Percentiles rank a stretch among this genome's conserved stretches.
Evolutionary conservation across 2,329 filamentous ascomycete genomes (phyloP).

Genomic region (Talaromyces albobiverticillius): DNA sequence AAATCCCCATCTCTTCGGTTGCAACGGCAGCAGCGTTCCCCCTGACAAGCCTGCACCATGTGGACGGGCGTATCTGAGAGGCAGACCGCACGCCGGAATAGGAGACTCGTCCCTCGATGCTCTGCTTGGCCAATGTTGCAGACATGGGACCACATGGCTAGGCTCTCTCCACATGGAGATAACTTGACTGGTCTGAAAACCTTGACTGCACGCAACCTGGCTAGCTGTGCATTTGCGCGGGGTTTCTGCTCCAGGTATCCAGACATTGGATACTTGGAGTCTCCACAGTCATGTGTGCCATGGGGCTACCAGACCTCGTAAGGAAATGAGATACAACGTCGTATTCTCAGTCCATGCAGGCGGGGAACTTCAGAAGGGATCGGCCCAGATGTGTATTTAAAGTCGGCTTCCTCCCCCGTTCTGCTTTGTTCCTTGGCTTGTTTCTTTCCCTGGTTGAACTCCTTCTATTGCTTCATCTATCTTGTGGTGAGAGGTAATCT

Average conservation of each 20-base stretch:
- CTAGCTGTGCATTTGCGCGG: conserved; percentile 3
- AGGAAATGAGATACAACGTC: conserved; percentile 8
- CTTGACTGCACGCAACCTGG: conserved; percentile 2
- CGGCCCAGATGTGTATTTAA: conserved; percentile 5
- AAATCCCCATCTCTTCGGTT: neutral
- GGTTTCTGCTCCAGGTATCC: conserved; percentile 1
- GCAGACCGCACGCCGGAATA: neutral
- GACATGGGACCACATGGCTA: conserved; percentile 7
- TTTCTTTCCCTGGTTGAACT: neutral
- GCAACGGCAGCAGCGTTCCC: conserved; percentile 2
- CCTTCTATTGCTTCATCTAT: neutral
- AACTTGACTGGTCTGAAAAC: neutral
- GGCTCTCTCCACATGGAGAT: conserved; percentile 6
- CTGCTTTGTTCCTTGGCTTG: neutral
- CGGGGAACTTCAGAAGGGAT: conserved; percentile 7
- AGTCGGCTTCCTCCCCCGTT: neutral
- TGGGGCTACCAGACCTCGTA: conserved; percentile 4
- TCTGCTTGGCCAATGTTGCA: conserved; percentile 1
- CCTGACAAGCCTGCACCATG: conserved; percentile 9
- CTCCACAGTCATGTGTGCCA: conserved; percentile 10
- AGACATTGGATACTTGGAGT: conserved; percentile 4
- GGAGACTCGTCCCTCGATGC: neutral
- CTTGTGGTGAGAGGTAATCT: neutral
- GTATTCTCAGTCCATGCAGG: conserved; percentile 9
- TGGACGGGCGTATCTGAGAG: neutral